A percentile compares a stretch with the other conserved stretches of the same genome.
Conservation (phyloP, 371 early-diverging fungal genomes). For the Mucor indicus region DNA sequence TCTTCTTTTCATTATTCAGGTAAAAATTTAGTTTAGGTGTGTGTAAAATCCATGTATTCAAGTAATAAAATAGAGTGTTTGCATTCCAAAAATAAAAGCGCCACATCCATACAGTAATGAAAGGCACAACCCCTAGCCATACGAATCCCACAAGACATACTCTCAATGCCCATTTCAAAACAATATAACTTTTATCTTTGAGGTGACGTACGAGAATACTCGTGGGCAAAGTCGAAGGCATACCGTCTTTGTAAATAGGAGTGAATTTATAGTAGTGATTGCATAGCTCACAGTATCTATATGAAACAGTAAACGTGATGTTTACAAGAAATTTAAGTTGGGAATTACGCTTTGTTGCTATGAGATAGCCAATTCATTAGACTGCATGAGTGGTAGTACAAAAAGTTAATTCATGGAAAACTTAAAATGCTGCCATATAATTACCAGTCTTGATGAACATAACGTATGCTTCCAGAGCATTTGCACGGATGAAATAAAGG, state of each 20-base stretch:
- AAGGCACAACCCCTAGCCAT: conserved; percentile 6
- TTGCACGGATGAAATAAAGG: conserved; percentile 90
- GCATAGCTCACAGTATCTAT: conserved; percentile 87
- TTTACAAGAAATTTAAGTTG: no score
- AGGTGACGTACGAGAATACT: conserved; percentile 35
- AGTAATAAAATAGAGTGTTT: neutral
- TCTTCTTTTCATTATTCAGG: neutral
- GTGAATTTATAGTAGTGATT: conserved; percentile 78
- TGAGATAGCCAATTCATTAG: conserved; percentile 86
- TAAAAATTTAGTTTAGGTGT: no score
- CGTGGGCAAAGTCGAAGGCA: conserved; percentile 68
- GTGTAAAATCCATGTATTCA: no score
- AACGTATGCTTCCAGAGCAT: conserved; percentile 88
- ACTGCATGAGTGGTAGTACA: conserved; percentile 27
- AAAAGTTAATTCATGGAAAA: no score
- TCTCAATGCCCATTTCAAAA: neutral
- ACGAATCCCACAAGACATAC: neutral
- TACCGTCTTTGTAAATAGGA: conserved; percentile 71
- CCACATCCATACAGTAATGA: conserved; percentile 11
- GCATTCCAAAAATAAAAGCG: conserved; percentile 3
- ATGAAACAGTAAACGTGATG: no score
- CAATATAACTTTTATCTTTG: neutral
- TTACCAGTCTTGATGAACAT: no score
- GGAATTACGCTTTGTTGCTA: conserved; percentile 69
- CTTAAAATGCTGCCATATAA: no score